Evolutionary conservation across 257 asterid genomes (phyloP).

Genomic region (Gynochthodes officinalis): DNA sequence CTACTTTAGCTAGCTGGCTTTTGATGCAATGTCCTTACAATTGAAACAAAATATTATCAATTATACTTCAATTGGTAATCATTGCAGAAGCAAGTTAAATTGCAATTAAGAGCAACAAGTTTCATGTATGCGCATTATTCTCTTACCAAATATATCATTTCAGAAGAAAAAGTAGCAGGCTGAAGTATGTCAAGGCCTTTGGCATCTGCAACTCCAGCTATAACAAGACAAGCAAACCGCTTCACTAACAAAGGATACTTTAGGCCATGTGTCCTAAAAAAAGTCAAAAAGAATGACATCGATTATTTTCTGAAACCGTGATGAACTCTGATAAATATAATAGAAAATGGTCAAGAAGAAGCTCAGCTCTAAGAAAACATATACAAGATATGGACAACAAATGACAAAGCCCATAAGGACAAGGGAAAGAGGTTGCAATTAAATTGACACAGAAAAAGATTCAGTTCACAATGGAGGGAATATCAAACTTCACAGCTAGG

Average conservation of each 20-base stretch:
- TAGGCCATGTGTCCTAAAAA: slow-evolving; percentile 60
- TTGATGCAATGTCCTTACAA: background rate
- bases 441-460: background rate
- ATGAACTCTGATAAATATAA: background rate
- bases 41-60: background rate
- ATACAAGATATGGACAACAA: background rate
- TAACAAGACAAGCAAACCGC: slow-evolving; percentile 68
- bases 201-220: slow-evolving; percentile 47
- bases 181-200: slow-evolving; percentile 65
- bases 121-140: slow-evolving; percentile 1
- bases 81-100: background rate
- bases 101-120: background rate
- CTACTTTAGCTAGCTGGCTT: background rate
- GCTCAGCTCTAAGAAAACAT: background rate
- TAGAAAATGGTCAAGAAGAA: background rate
- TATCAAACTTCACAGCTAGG: background rate
- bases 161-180: slow-evolving; percentile 49
- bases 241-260: slow-evolving; percentile 80
- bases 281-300: slow-evolving; percentile 1
- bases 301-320: background rate
- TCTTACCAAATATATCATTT: slow-evolving; percentile 51
- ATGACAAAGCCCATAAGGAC: background rate
- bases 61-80: background rate
- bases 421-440: background rate
- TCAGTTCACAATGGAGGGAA: background rate